phyloP scores from a whole-genome alignment of 176 grass and related monocot genomes.

The Oryza nivara region DNA sequence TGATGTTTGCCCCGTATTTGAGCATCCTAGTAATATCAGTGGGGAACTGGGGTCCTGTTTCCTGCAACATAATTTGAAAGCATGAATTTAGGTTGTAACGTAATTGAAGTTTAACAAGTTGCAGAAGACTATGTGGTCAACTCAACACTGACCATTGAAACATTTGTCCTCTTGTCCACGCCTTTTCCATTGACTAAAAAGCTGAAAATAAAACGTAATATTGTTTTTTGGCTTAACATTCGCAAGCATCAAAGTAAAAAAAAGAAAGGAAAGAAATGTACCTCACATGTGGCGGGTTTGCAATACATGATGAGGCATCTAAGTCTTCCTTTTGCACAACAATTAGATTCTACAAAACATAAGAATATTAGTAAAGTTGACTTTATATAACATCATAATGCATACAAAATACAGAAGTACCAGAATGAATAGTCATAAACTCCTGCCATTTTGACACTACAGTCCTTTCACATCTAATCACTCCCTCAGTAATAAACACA shows the following conservation, averaged over 20 bases:
- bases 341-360: slow-evolving; percentile 68
- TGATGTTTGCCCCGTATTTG: slow-evolving; percentile 95
- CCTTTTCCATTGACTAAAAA: slow-evolving; percentile 95
- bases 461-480: neutral
- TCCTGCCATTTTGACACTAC: neutral
- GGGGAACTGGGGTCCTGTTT: slow-evolving; percentile 83
- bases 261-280: slow-evolving; percentile 37
- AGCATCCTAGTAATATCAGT: slow-evolving; percentile 98
- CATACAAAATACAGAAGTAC: neutral
- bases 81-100: slow-evolving; percentile 11
- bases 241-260: slow-evolving; percentile 5
- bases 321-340: slow-evolving; percentile 80
- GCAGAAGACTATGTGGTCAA: slow-evolving; percentile 5
- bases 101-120: slow-evolving; percentile 20
- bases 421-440: neutral
- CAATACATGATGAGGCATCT: slow-evolving; percentile 77
- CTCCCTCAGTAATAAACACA: neutral
- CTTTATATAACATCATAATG: slow-evolving; percentile 11
- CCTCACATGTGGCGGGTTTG: slow-evolving; percentile 83
- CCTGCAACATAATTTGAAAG: slow-evolving; percentile 55
- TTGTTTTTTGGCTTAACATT: slow-evolving; percentile 28
- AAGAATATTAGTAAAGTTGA: neutral
- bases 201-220: slow-evolving; percentile 52
- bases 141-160: slow-evolving; percentile 69
- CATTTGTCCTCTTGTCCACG: slow-evolving; percentile 87